Conservation (phyloP, 2,329 filamentous ascomycete species). For the Teratosphaeria destructans region DNA sequence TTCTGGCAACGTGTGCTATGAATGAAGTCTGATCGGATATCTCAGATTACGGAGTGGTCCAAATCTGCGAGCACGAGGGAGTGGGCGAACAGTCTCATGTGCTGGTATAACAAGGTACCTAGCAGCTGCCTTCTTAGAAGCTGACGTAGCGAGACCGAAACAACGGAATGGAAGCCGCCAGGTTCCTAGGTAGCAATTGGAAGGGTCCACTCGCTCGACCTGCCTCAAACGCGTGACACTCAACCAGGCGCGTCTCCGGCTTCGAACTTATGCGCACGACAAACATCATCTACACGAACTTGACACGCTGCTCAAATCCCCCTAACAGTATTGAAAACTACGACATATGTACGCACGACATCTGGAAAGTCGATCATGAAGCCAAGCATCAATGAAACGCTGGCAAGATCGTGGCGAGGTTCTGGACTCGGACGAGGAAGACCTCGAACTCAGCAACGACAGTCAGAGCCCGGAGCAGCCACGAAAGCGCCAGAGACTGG, state of each 20-base stretch:
- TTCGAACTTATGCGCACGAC: neutral
- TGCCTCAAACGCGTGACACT: neutral
- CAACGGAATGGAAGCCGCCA: neutral
- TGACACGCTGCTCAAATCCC: neutral
- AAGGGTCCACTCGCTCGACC: neutral
- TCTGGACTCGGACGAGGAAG: slow-evolving; percentile 42
- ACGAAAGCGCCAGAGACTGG: slow-evolving; percentile 10
- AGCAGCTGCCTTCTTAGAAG: neutral
- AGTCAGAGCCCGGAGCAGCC: slow-evolving; percentile 11
- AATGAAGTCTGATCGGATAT: neutral
- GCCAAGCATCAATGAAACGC: slow-evolving; percentile 33
- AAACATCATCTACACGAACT: neutral
- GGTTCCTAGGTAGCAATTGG: too few relatives aligned
- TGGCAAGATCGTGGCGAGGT: slow-evolving; percentile 41
- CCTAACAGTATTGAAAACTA: neutral
- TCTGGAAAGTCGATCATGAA: slow-evolving; percentile 10
- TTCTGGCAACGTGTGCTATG: slow-evolving; percentile 27
- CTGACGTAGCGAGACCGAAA: slow-evolving; percentile 1
- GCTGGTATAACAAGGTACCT: neutral
- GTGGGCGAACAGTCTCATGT: neutral
- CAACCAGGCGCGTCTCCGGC: slow-evolving; percentile 1
- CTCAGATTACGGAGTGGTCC: too few relatives aligned
- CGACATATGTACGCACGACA: neutral
- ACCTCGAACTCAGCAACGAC: slow-evolving; percentile 20
- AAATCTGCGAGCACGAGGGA: neutral